Percentiles rank a stretch among this genome's conserved stretches.
Conservation (phyloP, 768 basidiomycete genomes). For the Coprinopsis marcescibilis region DNA sequence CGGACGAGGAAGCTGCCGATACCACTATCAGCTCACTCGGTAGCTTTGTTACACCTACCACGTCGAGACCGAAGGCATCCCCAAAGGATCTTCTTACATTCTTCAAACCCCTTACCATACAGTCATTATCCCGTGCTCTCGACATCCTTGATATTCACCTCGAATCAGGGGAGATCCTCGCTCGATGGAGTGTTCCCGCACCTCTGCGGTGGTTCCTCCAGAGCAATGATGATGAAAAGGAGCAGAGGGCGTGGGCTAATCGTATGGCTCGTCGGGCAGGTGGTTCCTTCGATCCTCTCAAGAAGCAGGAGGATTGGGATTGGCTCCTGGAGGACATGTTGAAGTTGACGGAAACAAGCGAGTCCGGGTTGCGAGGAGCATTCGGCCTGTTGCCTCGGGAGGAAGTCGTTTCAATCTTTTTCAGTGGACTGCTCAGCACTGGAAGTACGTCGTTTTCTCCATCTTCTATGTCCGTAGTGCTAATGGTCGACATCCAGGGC, state of each 20-base stretch:
- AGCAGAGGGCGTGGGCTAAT: conserved; percentile 83
- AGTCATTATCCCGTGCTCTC: conserved; percentile 73
- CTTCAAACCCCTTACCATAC: conserved; percentile 71
- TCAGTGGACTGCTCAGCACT: conserved; percentile 78
- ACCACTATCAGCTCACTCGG: conserved; percentile 79
- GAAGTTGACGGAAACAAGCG: conserved; percentile 63
- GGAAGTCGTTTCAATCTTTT: conserved; percentile 78
- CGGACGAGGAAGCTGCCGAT: conserved; percentile 70
- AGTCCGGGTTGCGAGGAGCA: conserved; percentile 62
- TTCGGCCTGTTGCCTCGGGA: conserved; percentile 69
- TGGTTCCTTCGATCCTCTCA: conserved; percentile 44
- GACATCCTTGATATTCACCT: conserved; percentile 93
- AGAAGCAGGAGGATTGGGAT: conserved; percentile 74
- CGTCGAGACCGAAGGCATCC: conserved; percentile 46
- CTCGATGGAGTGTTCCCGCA: conserved; percentile 80
- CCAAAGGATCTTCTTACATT: conserved; percentile 73
- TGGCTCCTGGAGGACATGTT: conserved; percentile 88
- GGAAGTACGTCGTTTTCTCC: conserved; percentile 61
- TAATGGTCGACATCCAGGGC: conserved; percentile 36
- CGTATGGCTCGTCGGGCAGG: conserved; percentile 74
- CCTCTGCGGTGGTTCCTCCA: conserved; percentile 89
- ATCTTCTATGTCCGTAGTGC: conserved; percentile 9
- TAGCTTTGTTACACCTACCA: conserved; percentile 71
- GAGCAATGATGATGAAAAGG: conserved; percentile 53
- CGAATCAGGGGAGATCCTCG: conserved; percentile 87